Base-by-base conservation (phyloP, 306 rosid genomes). In the Mimosa bimucronata region DNA sequence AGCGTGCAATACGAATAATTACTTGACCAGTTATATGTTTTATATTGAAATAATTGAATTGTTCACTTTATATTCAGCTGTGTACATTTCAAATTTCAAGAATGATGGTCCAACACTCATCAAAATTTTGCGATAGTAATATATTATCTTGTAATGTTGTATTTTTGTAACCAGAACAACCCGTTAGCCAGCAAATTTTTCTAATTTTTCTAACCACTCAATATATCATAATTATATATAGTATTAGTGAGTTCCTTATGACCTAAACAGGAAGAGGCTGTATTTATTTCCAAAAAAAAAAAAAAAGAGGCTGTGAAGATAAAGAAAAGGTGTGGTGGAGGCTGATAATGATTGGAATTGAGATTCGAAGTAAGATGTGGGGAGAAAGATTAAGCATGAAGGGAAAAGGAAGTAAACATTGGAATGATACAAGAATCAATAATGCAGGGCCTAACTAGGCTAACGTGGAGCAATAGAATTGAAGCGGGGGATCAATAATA, bases 381-480 rank as follows among this genome's bases (percentile, higher is more conserved):
- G 21, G 9, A 2, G 73, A 7, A 67, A 40, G 7, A 38, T 38
- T n/a, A 11, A n/a, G 30, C 30, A 10, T 11, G 11, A 16, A 15
- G 12, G 29, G 14, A 30, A n/a, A 28, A 37, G 55, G 12, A 12
- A 41, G 31, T 41, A 14, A 25, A 42, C 34, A 10, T 21, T 23
- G 9, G 34, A 40, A 60, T 50, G 7, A 9, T 62, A 34, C 11
- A 65, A 40, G 50, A 30, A 28, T 41, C 61, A 77, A 77, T 77
- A 14, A 70, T 71, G 69, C 19, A 19, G 38, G 73, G 73, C 7
- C 1, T 4, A 21, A 50, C 1, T 1, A 40, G 4, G 53, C 3
- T 77, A 82, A 82, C 82, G 82, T 77, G 82, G 66, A 12, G 75
- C 74, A 77, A 62, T 50, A 1, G 31, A 3, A 1, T 70, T 1